Evolutionary conservation across 2,329 filamentous ascomycete genomes (phyloP).

Genomic region (Metarhizium rileyi): DNA sequence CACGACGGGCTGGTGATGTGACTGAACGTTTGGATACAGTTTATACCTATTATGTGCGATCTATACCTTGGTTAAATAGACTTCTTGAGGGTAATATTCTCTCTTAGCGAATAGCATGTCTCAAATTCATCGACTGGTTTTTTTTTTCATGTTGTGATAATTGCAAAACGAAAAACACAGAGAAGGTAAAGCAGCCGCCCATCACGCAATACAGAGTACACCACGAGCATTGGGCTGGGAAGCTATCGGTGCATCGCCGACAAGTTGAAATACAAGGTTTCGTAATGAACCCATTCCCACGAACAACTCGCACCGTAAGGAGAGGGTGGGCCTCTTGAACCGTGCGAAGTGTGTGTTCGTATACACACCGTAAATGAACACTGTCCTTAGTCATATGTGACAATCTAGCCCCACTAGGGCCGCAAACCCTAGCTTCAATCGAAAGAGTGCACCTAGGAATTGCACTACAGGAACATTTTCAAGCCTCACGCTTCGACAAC

Average conservation of each 20-base stretch:
- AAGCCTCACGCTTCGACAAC: constrained; percentile 19
- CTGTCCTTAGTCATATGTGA: constrained; percentile 14
- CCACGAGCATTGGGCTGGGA: too few relatives aligned
- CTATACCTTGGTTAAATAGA: not conserved
- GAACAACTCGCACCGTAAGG: too few relatives aligned
- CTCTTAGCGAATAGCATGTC: not conserved
- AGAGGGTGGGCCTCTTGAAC: too few relatives aligned
- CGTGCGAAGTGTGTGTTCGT: not conserved
- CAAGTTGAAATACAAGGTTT: too few relatives aligned
- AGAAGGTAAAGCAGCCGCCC: not conserved
- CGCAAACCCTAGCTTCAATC: constrained; percentile 20
- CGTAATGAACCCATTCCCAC: too few relatives aligned
- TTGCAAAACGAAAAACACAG: not conserved
- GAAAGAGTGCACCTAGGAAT: constrained; percentile 17
- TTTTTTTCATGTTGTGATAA: not conserved
- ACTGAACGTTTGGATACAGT: not conserved
- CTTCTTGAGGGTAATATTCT: too few relatives aligned
- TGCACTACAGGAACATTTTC: constrained; percentile 1
- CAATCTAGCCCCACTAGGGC: constrained; percentile 17
- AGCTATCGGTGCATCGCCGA: too few relatives aligned
- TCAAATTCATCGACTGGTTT: not conserved
- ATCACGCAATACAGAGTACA: too few relatives aligned
- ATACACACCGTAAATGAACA: not conserved
- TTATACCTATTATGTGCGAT: not conserved
- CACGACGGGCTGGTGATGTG: too few relatives aligned